Conservation (phyloP, 768 basidiomycete genomes). For the Auriscalpium orientale region DNA sequence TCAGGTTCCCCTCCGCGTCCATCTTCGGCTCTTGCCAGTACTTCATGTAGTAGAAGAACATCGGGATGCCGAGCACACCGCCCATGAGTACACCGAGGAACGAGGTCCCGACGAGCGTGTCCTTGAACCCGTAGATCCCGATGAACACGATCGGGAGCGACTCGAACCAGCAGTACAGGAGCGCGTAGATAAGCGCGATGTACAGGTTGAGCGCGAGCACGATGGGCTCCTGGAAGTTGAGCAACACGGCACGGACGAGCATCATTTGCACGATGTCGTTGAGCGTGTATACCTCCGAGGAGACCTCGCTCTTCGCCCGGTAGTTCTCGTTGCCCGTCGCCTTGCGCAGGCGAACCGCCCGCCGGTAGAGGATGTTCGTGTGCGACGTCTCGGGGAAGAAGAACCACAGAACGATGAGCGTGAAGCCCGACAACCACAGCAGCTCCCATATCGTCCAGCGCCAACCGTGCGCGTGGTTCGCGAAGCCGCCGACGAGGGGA, state of each 20-base stretch:
- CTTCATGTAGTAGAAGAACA: background rate
- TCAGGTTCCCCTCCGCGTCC: background rate
- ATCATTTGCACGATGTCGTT: slow-evolving; percentile 16
- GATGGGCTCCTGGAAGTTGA: slow-evolving; percentile 22
- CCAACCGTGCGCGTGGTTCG: slow-evolving; percentile 17
- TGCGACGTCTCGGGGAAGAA: slow-evolving; percentile 15
- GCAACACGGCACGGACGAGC: slow-evolving; percentile 21
- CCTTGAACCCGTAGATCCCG: slow-evolving; percentile 24
- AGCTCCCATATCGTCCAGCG: slow-evolving; percentile 3
- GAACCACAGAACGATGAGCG: slow-evolving; percentile 16
- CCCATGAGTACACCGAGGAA: slow-evolving; percentile 16
- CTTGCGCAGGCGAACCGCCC: slow-evolving; percentile 21
- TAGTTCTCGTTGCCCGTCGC: slow-evolving; percentile 21
- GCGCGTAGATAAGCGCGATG: slow-evolving; percentile 22
- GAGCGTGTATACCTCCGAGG: slow-evolving; percentile 9
- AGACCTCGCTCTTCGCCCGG: slow-evolving; percentile 18
- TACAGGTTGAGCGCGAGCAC: slow-evolving; percentile 23
- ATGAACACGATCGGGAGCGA: slow-evolving; percentile 24
- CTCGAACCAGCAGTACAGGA: slow-evolving; percentile 25
- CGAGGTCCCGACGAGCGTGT: slow-evolving; percentile 20
- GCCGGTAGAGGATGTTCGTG: slow-evolving; percentile 20
- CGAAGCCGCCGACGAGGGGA: slow-evolving; percentile 26
- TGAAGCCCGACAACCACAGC: slow-evolving; percentile 16
- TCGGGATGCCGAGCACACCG: background rate
- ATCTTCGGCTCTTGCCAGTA: background rate